A percentile compares a stretch with the other conserved stretches of the same genome.
phyloP scores from a whole-genome alignment of 1,284 basidiomycete species.

The Pyrrhoderma noxium region DNA sequence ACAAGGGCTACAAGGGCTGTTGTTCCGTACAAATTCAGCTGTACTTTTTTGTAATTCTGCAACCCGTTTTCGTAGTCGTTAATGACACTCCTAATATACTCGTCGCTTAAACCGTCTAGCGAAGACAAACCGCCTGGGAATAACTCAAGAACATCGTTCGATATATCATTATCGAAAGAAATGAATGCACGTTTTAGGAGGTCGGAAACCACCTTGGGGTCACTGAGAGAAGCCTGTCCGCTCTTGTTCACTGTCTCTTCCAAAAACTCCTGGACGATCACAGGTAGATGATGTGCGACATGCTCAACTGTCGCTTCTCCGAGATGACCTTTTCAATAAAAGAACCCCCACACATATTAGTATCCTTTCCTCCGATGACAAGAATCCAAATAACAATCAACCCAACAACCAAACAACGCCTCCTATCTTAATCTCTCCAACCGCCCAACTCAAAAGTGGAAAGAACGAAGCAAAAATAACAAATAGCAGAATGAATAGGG shows the following conservation, averaged over 20 bases:
- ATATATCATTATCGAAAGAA: constrained; percentile 39
- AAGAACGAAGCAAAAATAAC: too few species aligned
- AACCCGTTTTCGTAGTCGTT: constrained; percentile 25
- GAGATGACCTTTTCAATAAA: constrained; percentile 14
- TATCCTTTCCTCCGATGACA: too few species aligned
- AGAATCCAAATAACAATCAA: constrained; percentile 1
- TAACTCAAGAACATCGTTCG: constrained; percentile 25
- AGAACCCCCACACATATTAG: too few species aligned
- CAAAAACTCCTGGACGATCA: constrained; percentile 54
- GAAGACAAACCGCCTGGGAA: constrained; percentile 26
- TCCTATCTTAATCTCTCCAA: too few species aligned
- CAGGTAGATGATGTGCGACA: constrained; percentile 57
- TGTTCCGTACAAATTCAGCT: constrained; percentile 31
- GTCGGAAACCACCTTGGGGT: constrained; percentile 38
- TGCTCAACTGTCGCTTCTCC: constrained; percentile 40
- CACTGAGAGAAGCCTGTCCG: constrained; percentile 29
- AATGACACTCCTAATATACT: constrained; percentile 32
- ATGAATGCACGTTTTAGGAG: constrained; percentile 48
- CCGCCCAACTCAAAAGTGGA: too few species aligned
- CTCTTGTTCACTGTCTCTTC: constrained; percentile 30
- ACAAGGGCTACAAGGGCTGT: constrained; percentile 31
- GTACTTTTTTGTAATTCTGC: constrained; percentile 27
- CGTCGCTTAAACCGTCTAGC: constrained; percentile 28
- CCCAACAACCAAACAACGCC: too few species aligned
- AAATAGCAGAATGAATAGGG: too few species aligned